Evolutionary conservation across 1,139 yeast species (phyloP), one percentile per base, ranked within the genome.

Genomic region (Diutina pseudorugosa): DNA sequence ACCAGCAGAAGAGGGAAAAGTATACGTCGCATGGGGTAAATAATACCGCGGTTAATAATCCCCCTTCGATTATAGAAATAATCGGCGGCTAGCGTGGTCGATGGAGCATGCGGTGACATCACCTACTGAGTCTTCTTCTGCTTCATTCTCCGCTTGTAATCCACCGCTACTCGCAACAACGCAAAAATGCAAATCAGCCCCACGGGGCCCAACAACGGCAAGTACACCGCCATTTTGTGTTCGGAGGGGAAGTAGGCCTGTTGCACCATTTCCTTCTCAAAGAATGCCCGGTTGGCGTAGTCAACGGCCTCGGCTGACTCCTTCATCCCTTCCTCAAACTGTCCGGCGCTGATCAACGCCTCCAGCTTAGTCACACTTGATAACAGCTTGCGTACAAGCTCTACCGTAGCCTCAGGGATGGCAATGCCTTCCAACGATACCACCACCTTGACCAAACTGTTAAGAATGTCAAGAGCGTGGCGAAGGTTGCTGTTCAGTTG

Each of bases 171-270:
- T 57, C 66, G 71, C 49, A 82, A 51, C 1, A 79, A 57, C 0
- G 91, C 90, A 59, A 87, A 65, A 1, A 76, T 48, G 20, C 84
- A 65, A n/a, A 93, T 91, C 19, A 93, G 78, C 1, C 79, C 69
- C 25, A 90, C 70, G 0, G 98, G 98, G 0, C 97, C 98, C 42
- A 90, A 66, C 52, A 93, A 69, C 0, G 98, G 98, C 60, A 89
- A 72, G 58, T 90, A 93, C 0, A 93, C 96, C 0, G 98, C 98
- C 61, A 91, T 72, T 63, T 89, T 90, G 64, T 93, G 98, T 62
- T 91, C 97, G 58, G 88, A 91, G 0, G 98, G 98, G 72, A 91
- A 90, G 62, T 86, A 90, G 51, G 86, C 87, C 62, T 91, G 97
- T 61, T 89, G 96, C 8, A 91, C 93, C 95, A 93, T 91, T 65